Conservation (phyloP, 2,329 filamentous ascomycete genomes). For the Aurifilum marmelostoma region DNA sequence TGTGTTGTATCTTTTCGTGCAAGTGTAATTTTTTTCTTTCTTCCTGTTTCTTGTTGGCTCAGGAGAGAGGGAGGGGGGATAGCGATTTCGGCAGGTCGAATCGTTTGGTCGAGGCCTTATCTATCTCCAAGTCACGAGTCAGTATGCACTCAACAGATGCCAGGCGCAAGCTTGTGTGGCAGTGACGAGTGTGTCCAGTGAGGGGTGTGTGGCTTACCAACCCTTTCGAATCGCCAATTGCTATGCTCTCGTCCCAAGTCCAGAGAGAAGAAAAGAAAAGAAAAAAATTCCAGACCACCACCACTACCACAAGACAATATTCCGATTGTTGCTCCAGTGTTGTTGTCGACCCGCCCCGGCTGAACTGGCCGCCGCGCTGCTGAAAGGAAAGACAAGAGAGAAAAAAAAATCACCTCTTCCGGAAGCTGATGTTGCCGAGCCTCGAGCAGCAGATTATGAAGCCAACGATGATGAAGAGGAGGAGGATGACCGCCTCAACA, state of each 20-base stretch:
- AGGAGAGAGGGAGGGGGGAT: background rate
- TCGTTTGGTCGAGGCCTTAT: background rate
- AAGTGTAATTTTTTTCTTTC: background rate
- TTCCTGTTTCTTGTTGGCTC: too few species aligned
- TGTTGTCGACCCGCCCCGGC: background rate
- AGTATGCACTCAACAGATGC: background rate
- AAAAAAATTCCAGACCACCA: background rate
- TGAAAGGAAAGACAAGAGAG: too few species aligned
- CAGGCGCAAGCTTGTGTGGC: constrained; percentile 1
- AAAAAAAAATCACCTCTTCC: constrained; percentile 15
- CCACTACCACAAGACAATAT: background rate
- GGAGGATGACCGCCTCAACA: constrained; percentile 20
- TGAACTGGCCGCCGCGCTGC: background rate
- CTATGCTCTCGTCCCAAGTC: background rate
- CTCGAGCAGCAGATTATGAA: constrained; percentile 19
- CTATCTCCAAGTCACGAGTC: background rate
- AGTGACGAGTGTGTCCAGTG: background rate
- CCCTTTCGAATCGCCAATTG: background rate
- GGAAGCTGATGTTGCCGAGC: constrained; percentile 22
- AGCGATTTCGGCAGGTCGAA: background rate
- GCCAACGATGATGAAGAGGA: constrained; percentile 13
- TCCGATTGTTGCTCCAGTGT: background rate
- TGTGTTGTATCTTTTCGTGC: background rate
- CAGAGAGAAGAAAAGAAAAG: background rate
- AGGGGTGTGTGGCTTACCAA: background rate